Evolutionary conservation across 345 rosid genomes (phyloP), one percentile per base, ranked within the genome.

Genomic region (Populus davidiana): DNA sequence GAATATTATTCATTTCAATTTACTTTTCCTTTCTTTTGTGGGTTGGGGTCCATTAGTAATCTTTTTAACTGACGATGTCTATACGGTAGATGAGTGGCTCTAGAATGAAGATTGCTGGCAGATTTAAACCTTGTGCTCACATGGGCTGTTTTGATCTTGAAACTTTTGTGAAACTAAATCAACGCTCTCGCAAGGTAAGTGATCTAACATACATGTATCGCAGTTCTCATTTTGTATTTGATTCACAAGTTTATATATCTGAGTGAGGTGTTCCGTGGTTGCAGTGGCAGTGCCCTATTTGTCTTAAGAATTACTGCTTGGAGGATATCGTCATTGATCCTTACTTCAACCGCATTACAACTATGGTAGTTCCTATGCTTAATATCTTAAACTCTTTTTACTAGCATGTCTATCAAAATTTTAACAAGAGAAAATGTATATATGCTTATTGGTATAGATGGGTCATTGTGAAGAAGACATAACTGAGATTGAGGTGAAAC

Each of bases 271-370:
- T 71, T 47, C 38, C 1, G 20, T 41, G 18, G 11, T 56, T 83
- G 86, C 86, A 83, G 86, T 83, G 86, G 86, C 86, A 83, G 71
- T 83, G 86, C 49, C 86, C 86, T 36, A 74, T 83, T 70, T 83
- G 86, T 62, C 77, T 83, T 13, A 77, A 80, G 79, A 83, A 83
- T 75, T 83, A 80, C 47, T 74, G 78, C 68, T 67, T 83, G 86
- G 86, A 80, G 43, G 75, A 77, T 25, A 12, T 83, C 27, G 70
- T 83, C 70, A 64, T 80, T 38, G 86, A 83, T 64, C 83, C 83
- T 11, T 83, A 73, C 71, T 83, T 83, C 71, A 74, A 77, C 50
- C 77, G 79, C 73, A 77, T 83, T 38, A 70, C 86, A 64, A 69
- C 79, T 1, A 77, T 73, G 86, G 86, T 83, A 77, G 47, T 36